Evolutionary conservation across 179 eudicot genomes (phyloP).

Genomic region (Beta lomatogona): DNA sequence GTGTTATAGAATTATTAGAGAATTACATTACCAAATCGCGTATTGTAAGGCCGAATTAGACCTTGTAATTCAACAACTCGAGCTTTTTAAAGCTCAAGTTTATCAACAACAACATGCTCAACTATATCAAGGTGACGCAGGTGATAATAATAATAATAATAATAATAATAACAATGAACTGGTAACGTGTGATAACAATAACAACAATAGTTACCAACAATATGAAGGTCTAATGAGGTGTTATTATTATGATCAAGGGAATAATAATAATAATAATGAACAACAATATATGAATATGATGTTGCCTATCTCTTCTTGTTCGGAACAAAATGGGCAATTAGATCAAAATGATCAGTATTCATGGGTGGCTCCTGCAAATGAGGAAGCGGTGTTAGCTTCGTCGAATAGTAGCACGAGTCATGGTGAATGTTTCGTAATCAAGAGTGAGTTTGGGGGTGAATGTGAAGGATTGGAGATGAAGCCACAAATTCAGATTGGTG

Average conservation of each 20-base stretch:
- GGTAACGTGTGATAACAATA: background rate
- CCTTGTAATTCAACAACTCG: conserved; percentile 63
- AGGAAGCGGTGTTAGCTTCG: conserved; percentile 30
- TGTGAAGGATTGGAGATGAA: conserved; percentile 31
- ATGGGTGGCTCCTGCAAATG: conserved; percentile 31
- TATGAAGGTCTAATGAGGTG: conserved; percentile 34
- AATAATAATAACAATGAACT: background rate
- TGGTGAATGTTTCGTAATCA: conserved; percentile 26
- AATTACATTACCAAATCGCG: conserved; percentile 52
- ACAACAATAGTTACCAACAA: conserved; percentile 18
- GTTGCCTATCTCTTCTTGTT: background rate
- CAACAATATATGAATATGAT: conserved; percentile 6
- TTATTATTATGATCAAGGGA: conserved; percentile 23
- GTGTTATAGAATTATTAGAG: conserved; percentile 52
- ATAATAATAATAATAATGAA: background rate
- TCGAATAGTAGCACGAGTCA: conserved; percentile 35
- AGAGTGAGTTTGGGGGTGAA: conserved; percentile 22
- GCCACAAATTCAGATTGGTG: conserved; percentile 19
- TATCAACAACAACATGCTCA: conserved; percentile 31
- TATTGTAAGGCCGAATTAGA: conserved; percentile 48
- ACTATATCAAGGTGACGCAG: background rate
- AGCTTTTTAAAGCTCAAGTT: conserved; percentile 46
- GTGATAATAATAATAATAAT: background rate
- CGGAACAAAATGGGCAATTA: conserved; percentile 1
- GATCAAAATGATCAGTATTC: conserved; percentile 31